Evolutionary conservation across 75 land plant species (phyloP).

Genomic region (Selaginella tamariscina): DNA sequence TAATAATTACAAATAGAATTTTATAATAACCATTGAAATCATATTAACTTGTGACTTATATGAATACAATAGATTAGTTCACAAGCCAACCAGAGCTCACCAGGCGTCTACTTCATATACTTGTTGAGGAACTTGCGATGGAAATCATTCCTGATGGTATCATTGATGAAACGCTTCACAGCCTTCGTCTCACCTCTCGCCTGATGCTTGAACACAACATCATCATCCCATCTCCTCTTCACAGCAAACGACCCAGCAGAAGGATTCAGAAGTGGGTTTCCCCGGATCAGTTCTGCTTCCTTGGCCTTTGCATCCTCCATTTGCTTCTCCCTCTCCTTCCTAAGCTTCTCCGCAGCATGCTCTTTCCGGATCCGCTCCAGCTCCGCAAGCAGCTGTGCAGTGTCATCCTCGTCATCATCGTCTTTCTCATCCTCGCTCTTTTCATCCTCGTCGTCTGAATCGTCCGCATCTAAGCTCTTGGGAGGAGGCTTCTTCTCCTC

Average conservation of each 20-base stretch:
- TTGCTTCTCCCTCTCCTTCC: constrained; percentile 64
- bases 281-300: constrained; percentile 75
- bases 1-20: too few species aligned
- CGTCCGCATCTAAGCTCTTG: constrained; percentile 82
- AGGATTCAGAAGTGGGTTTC: constrained; percentile 75
- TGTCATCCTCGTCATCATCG: constrained; percentile 87
- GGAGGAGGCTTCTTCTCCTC: constrained; percentile 22
- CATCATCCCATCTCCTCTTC: constrained; percentile 99
- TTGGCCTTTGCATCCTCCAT: constrained; percentile 81
- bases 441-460: constrained; percentile 76
- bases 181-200: constrained; percentile 86
- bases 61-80: too few species aligned
- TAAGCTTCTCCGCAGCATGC: constrained; percentile 71
- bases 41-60: too few species aligned
- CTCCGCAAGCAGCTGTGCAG: constrained; percentile 78
- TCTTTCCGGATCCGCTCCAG: constrained; percentile 82
- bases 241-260: constrained; percentile 59
- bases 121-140: constrained; percentile 89
- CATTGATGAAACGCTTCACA: constrained; percentile 92
- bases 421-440: constrained; percentile 48
- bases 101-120: constrained; percentile 80
- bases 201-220: constrained; percentile 96
- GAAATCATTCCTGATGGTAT: constrained; percentile 93
- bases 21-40: too few species aligned
- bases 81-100: too few species aligned